Conservation (phyloP, 176 grass and related monocot genomes). For the Carex cristatella region DNA sequence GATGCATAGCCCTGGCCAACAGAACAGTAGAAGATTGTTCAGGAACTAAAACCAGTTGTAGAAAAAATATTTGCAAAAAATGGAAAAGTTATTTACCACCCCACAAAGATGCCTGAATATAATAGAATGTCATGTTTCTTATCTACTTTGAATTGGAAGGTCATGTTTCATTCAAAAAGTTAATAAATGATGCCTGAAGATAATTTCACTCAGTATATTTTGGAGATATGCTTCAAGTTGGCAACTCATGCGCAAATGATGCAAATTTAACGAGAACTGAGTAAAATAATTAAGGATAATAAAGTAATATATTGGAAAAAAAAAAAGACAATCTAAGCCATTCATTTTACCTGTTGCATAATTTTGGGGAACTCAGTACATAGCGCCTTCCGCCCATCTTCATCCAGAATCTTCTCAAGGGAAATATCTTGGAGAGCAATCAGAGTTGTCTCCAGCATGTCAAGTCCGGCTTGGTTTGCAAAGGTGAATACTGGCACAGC, state of each 20-base stretch:
- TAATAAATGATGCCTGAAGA: not conserved
- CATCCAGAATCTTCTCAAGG: constrained; percentile 62
- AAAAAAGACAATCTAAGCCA: not conserved
- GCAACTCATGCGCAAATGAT: not conserved
- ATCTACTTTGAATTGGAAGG: no score
- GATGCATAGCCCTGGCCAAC: constrained; percentile 51
- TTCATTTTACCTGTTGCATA: constrained; percentile 76
- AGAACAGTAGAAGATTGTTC: not conserved
- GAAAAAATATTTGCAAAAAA: not conserved
- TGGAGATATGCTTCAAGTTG: not conserved
- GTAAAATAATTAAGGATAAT: not conserved
- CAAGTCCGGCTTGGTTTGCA: constrained; percentile 72
- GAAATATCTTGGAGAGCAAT: constrained; percentile 82
- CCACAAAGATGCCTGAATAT: not conserved
- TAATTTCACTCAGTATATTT: not conserved
- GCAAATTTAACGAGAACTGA: not conserved
- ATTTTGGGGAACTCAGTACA: constrained; percentile 67
- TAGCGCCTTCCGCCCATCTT: constrained; percentile 46
- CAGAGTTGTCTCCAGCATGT: constrained; percentile 86
- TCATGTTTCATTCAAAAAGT: not conserved
- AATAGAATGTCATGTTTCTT: no score
- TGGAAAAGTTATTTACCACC: not conserved
- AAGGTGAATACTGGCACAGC: constrained; percentile 67
- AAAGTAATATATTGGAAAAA: not conserved
- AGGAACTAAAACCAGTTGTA: not conserved